phyloP scores from a whole-genome alignment of 2,329 filamentous ascomycete species.

The Diaporthe vexans region DNA sequence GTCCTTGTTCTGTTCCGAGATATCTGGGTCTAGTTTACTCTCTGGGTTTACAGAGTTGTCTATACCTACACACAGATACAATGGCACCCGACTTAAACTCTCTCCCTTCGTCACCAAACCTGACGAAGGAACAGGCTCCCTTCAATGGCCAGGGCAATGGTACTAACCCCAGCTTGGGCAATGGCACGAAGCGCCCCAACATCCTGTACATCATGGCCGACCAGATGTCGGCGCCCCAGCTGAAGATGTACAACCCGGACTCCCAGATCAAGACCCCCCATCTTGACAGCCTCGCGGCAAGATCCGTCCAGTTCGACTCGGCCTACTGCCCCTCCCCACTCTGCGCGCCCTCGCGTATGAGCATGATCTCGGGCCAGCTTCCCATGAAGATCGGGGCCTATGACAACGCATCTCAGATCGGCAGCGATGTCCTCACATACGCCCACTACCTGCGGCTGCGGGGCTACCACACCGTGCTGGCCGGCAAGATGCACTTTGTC shows the following conservation, averaged over 20 bases:
- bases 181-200: constrained; percentile 66
- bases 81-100: constrained; percentile 85
- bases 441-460: constrained; percentile 89
- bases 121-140: constrained; percentile 33
- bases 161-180: constrained; percentile 38
- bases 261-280: constrained; percentile 95
- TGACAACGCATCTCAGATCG: constrained; percentile 90
- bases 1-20: constrained; percentile 29
- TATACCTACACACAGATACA: constrained; percentile 42
- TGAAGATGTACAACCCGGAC: constrained; percentile 91
- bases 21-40: constrained; percentile 24
- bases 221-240: constrained; percentile 89
- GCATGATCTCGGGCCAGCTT: constrained; percentile 92
- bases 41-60: constrained; percentile 33
- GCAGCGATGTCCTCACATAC: constrained; percentile 89
- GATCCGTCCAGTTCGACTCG: constrained; percentile 90
- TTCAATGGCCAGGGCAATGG: constrained; percentile 45
- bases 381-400: constrained; percentile 93
- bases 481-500: constrained; percentile 98
- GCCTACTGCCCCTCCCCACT: constrained; percentile 95
- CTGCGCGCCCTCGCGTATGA: constrained; percentile 93
- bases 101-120: constrained; percentile 67
- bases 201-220: constrained; percentile 97
- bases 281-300: constrained; percentile 84
- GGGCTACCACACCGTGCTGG: constrained; percentile 90